Conservation (phyloP, 1,284 basidiomycete species). For the Anthracocystis setariae region DNA sequence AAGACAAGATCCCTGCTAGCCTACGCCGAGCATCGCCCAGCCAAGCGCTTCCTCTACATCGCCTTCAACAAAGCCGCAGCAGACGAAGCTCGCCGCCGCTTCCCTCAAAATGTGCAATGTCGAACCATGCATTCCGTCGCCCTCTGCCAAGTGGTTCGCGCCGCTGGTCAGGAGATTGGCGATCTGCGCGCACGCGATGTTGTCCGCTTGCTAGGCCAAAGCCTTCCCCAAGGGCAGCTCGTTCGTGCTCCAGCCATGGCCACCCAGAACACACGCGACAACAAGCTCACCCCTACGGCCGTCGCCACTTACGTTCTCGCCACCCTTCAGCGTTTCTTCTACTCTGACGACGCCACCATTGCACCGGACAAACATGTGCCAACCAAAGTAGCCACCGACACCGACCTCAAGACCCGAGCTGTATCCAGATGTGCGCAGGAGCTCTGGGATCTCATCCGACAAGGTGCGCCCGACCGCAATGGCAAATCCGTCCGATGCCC, state of each 20-base stretch:
- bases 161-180: constrained; percentile 48
- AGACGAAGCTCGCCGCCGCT: constrained; percentile 45
- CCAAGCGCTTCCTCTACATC: constrained; percentile 57
- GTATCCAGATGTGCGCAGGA: constrained; percentile 44
- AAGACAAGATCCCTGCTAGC: constrained; percentile 60
- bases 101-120: constrained; percentile 58
- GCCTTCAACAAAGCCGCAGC: constrained; percentile 63
- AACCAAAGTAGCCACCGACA: constrained; percentile 42
- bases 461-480: constrained; percentile 31
- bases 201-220: constrained; percentile 40
- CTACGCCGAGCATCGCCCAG: constrained; percentile 51
- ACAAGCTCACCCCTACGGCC: constrained; percentile 49
- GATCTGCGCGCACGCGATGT: constrained; percentile 54
- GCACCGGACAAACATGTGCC: constrained; percentile 52
- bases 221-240: constrained; percentile 50
- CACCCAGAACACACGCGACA: constrained; percentile 33
- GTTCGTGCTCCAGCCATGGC: constrained; percentile 22
- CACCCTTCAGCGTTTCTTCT: constrained; percentile 58
- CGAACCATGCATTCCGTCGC: constrained; percentile 63
- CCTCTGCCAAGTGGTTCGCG: constrained; percentile 48
- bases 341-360: constrained; percentile 51
- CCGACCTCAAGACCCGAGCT: constrained; percentile 46
- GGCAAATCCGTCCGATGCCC: constrained; percentile 52
- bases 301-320: constrained; percentile 59
- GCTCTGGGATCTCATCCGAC: constrained; percentile 54